Conservation (phyloP, 2,329 filamentous ascomycete species). For the Xylariales sp. region DNA sequence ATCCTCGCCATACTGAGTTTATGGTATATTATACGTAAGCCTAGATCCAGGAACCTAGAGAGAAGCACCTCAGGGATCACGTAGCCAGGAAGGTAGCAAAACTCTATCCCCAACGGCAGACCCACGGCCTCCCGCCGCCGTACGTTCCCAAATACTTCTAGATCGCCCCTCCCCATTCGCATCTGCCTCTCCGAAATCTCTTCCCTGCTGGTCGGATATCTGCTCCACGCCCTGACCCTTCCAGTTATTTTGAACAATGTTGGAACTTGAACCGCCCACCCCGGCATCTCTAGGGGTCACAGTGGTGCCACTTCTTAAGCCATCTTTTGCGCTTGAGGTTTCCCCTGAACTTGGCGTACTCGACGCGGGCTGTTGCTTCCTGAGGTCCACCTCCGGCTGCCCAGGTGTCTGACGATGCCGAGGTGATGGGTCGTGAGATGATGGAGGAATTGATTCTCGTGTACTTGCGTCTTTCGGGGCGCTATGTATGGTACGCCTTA, state of each 20-base stretch:
- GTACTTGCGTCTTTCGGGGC: neutral
- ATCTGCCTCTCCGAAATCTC: neutral
- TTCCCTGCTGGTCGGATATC: neutral
- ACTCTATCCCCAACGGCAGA: neutral
- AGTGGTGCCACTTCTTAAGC: neutral
- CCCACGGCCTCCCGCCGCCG: neutral
- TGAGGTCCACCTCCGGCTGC: too few relatives aligned
- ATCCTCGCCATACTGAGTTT: too few relatives aligned
- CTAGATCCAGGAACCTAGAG: too few relatives aligned
- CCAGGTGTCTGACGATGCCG: neutral
- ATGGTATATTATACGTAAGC: too few relatives aligned
- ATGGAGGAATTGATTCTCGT: neutral
- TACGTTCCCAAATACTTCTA: constrained; percentile 7
- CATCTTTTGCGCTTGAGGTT: neutral
- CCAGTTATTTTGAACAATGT: neutral
- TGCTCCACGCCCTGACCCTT: neutral
- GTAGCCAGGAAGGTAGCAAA: constrained; percentile 5
- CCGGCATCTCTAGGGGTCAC: neutral
- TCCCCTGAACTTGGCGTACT: neutral
- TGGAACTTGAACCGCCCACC: too few relatives aligned
- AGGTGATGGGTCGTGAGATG: neutral
- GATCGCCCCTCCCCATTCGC: neutral
- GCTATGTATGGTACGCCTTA: neutral
- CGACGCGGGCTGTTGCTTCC: neutral
- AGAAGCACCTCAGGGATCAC: neutral